Evolutionary conservation across 2,329 filamentous ascomycete species (phyloP).

Genomic region (Penicillium crustosum): DNA sequence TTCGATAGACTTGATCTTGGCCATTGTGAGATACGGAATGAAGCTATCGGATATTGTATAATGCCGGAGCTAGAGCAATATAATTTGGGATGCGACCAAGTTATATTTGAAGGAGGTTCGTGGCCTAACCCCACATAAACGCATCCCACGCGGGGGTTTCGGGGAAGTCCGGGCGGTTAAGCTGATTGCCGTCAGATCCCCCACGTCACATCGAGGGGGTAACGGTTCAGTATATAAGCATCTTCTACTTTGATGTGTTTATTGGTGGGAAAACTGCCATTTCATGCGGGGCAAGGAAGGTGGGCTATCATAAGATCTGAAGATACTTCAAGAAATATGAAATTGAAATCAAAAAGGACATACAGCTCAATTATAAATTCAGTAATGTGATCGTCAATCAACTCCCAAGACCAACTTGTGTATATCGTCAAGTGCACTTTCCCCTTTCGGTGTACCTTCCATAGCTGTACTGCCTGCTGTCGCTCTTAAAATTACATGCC

Average conservation of each 20-base stretch:
- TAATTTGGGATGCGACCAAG: neutral
- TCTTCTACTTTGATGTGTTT: neutral
- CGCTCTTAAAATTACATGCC: too few relatives aligned
- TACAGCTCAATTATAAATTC: too few relatives aligned
- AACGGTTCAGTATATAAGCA: neutral
- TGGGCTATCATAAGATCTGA: neutral
- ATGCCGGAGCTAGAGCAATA: neutral
- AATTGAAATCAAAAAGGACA: too few relatives aligned
- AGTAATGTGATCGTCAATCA: too few relatives aligned
- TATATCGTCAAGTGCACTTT: too few relatives aligned
- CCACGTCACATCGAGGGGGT: constrained; percentile 9
- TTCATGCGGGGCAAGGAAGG: neutral
- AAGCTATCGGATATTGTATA: neutral
- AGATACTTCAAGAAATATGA: too few relatives aligned
- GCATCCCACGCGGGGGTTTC: constrained; percentile 18
- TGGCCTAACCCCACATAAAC: constrained; percentile 5
- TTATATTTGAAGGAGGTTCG: constrained; percentile 11
- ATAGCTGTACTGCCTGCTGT: too few relatives aligned
- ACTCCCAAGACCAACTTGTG: too few relatives aligned
- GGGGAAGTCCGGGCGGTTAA: constrained; percentile 16
- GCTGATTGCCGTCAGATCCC: constrained; percentile 2
- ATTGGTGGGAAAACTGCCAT: constrained; percentile 2
- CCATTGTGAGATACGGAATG: constrained; percentile 48
- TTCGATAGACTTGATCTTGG: constrained; percentile 65
- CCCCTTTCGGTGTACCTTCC: neutral